These are phyloP conservation scores for Davidsoniella australis DNA, from an alignment of 2,329 filamentous ascomycete species.

Conservation along the genomic window DNA sequence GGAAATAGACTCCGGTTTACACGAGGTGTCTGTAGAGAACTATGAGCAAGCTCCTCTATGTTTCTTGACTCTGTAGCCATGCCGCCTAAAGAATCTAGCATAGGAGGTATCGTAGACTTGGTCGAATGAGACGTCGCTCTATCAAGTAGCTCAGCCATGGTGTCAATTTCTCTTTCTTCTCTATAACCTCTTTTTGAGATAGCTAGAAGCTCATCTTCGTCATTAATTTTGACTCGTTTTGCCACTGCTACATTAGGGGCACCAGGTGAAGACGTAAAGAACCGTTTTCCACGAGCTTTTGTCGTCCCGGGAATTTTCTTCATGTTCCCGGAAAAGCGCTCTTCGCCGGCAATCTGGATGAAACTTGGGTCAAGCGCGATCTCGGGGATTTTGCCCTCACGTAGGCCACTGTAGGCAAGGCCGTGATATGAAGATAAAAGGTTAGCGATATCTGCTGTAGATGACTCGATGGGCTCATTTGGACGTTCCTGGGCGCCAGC, in stretches of 20 bases:
- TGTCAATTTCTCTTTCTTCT: too few relatives aligned
- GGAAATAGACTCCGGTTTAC: too few relatives aligned
- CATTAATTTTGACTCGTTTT: too few relatives aligned
- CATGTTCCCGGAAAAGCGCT: slow-evolving; percentile 18
- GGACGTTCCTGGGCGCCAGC: background rate
- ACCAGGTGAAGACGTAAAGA: slow-evolving; percentile 3
- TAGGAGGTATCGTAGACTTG: too few relatives aligned
- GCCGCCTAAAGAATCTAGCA: too few relatives aligned
- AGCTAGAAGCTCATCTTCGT: too few relatives aligned
- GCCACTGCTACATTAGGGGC: too few relatives aligned
- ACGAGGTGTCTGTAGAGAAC: too few relatives aligned
- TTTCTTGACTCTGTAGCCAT: too few relatives aligned
- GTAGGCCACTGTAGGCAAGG: slow-evolving; percentile 27
- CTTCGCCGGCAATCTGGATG: slow-evolving; percentile 24
- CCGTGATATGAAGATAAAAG: slow-evolving; percentile 17
- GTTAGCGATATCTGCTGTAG: background rate
- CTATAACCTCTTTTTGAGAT: too few relatives aligned
- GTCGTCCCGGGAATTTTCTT: slow-evolving; percentile 17
- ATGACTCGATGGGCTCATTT: background rate
- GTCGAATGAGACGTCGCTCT: background rate
- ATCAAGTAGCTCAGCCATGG: too few relatives aligned
- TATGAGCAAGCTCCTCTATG: too few relatives aligned
- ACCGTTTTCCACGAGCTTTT: slow-evolving; percentile 7
- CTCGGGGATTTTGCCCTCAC: slow-evolving; percentile 20
- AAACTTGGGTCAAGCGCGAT: slow-evolving; percentile 24